Evolutionary conservation across 768 basidiomycete species (phyloP).

Genomic region (Boletus sensibilis): DNA sequence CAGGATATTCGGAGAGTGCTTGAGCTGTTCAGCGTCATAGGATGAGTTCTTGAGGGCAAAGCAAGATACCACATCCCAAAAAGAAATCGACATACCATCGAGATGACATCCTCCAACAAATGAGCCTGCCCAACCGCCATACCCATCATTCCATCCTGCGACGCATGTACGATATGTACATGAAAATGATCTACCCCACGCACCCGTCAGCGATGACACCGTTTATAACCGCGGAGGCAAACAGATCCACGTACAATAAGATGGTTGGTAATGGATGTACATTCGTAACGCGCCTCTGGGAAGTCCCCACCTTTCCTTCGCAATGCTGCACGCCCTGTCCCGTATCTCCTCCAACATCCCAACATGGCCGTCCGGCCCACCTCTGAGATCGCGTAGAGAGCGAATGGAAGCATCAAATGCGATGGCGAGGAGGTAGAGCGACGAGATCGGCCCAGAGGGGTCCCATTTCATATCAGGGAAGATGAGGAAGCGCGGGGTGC

Average conservation of each 20-base stretch:
- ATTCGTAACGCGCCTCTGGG: conserved; percentile 62
- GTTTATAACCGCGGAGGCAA: neutral
- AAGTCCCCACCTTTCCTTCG: conserved; percentile 65
- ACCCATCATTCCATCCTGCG: conserved; percentile 55
- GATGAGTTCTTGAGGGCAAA: neutral
- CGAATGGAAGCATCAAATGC: conserved; percentile 58
- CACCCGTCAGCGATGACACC: neutral
- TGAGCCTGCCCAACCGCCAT: conserved; percentile 90
- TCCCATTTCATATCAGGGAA: conserved; percentile 99
- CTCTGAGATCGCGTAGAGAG: conserved; percentile 71
- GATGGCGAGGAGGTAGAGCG: conserved; percentile 86
- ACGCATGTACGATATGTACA: conserved; percentile 84
- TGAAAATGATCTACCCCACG: conserved; percentile 79
- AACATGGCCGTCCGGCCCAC: conserved; percentile 52
- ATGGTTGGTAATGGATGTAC: conserved; percentile 94
- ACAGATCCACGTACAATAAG: conserved; percentile 66
- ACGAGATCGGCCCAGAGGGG: conserved; percentile 52
- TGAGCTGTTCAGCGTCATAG: conserved; percentile 50
- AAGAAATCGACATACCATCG: conserved; percentile 51
- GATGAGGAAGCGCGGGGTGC: conserved; percentile 67
- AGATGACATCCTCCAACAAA: conserved; percentile 88
- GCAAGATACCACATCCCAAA: neutral
- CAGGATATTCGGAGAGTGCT: conserved; percentile 54
- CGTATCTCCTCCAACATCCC: conserved; percentile 66
- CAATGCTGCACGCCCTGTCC: conserved; percentile 50